Base-by-base conservation (phyloP, 441 rosid species). In the Syzygium malaccense region DNA sequence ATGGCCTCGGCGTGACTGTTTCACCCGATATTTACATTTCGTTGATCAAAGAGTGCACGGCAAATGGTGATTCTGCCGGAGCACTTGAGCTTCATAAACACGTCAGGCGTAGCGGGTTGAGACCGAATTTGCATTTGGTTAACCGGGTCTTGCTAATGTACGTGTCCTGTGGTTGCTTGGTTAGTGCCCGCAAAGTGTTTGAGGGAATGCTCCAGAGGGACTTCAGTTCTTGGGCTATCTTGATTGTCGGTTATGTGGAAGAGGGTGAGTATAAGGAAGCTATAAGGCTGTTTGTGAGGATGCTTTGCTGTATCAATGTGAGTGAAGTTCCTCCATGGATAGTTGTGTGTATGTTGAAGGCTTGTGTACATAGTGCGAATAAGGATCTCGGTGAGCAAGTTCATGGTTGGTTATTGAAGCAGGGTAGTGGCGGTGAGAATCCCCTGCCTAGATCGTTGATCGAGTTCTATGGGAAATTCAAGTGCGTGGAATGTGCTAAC, bases 41-140 rank as follows among this genome's bases (percentile, higher is more conserved):
- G 86, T 94, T 96, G 41, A 90, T 94, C 87, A 93, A 93, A 87
- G 97, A 95, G 90, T 94, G 95, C 91, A 92, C 96, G 41, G 30
- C 23, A 51, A 33, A 58, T 17, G 89, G 93, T 55, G 95, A 96
- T 83, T 88, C 92, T 0, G 25, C 25, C 20, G 92, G 89, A 55
- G 97, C 98, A 68, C 86, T 92, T 30, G 90, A 92, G 79, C 80
- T 96, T 41, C 95, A 91, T 28, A 37, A 86, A 25, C 96, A 94
- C 89, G 88, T 96, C 78, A 89, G 79, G 83, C 91, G 91, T 11
- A 92, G 91, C 17, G 80, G 88, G 10, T 49, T 91, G 68, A 91
- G 87, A 83, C 94, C 94, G 80, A 88, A 86, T 13, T 71, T 91
- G 56, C 71, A 45, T 20, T 88, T 95, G 66, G 68, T 92, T 87